A percentile compares a stretch with the other conserved stretches of the same genome.
These are phyloP conservation scores for Solanum pennellii DNA, from an alignment of 257 asterid species.

Conservation along the genomic window DNA sequence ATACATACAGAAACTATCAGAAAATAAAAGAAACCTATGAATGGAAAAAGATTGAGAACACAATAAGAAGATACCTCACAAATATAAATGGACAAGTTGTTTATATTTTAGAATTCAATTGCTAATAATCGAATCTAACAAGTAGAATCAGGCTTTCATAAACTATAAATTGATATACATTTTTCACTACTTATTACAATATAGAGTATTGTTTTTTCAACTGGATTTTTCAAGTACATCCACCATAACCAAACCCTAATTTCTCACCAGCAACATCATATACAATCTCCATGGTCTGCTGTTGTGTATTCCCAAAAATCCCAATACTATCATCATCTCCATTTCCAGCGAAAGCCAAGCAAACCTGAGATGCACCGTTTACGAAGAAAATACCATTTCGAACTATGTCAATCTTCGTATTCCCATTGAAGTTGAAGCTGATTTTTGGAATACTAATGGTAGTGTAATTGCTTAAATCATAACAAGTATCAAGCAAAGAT, in stretches of 20 bases:
- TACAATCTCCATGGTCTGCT: constrained; percentile 54
- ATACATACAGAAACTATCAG: neutral
- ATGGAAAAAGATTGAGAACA: neutral
- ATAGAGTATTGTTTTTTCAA: neutral
- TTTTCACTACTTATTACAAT: neutral
- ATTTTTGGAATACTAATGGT: constrained; percentile 29
- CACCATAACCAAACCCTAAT: constrained; percentile 50
- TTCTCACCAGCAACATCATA: constrained; percentile 63
- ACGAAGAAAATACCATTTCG: constrained; percentile 17
- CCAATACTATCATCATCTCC: constrained; percentile 13
- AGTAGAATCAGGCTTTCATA: neutral
- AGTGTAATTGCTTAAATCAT: constrained; percentile 26
- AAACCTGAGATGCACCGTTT: constrained; percentile 5
- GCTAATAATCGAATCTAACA: neutral
- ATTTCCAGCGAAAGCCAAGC: constrained; percentile 65
- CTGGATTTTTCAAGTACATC: constrained; percentile 24
- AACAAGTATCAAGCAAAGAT: constrained; percentile 65
- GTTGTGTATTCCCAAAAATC: constrained; percentile 61
- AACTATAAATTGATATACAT: neutral
- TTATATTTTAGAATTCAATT: neutral
- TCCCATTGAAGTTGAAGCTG: constrained; percentile 38
- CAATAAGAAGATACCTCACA: neutral
- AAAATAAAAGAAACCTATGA: neutral
- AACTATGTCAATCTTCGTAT: constrained; percentile 25
- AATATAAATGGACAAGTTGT: neutral